Evolutionary conservation across 371 early-diverging fungal genomes (phyloP).

Genomic region (Mortierella sp.): DNA sequence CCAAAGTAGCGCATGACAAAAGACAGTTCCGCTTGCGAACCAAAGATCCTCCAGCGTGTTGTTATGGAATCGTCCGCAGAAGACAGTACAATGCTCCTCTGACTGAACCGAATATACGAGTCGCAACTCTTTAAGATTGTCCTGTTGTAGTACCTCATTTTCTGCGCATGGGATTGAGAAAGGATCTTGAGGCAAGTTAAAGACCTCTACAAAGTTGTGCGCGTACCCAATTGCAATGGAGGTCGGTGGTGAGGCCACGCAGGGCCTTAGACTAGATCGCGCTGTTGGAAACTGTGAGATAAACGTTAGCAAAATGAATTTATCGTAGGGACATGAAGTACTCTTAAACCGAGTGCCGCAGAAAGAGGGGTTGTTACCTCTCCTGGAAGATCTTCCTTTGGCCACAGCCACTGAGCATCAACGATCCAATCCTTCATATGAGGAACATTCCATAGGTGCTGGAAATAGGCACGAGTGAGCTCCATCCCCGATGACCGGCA

Average conservation of each 20-base stretch:
- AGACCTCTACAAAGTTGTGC: slow-evolving; percentile 80
- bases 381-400: slow-evolving; percentile 32
- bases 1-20: slow-evolving; percentile 86
- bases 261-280: slow-evolving; percentile 16
- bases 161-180: slow-evolving; percentile 57
- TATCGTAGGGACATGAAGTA: too few species aligned
- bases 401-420: slow-evolving; percentile 73
- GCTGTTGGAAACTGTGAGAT: slow-evolving; percentile 13
- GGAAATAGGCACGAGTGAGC: slow-evolving; percentile 13
- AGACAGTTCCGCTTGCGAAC: slow-evolving; percentile 87
- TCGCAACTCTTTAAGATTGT: slow-evolving; percentile 12
- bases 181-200: slow-evolving; percentile 39
- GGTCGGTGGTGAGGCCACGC: slow-evolving; percentile 29
- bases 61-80: slow-evolving; percentile 78
- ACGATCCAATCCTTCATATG: slow-evolving; percentile 77
- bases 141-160: slow-evolving; percentile 30
- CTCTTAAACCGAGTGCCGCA: too few species aligned
- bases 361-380: too few species aligned
- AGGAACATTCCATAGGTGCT: slow-evolving; percentile 27
- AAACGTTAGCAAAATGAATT: neutral
- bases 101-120: slow-evolving; percentile 40
- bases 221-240: slow-evolving; percentile 76
- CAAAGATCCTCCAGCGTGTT: slow-evolving; percentile 58
- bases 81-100: slow-evolving; percentile 54
- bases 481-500: neutral